Conservation (phyloP, 495 filamentous ascomycete species). For the Aspergillus bertholletiae region DNA sequence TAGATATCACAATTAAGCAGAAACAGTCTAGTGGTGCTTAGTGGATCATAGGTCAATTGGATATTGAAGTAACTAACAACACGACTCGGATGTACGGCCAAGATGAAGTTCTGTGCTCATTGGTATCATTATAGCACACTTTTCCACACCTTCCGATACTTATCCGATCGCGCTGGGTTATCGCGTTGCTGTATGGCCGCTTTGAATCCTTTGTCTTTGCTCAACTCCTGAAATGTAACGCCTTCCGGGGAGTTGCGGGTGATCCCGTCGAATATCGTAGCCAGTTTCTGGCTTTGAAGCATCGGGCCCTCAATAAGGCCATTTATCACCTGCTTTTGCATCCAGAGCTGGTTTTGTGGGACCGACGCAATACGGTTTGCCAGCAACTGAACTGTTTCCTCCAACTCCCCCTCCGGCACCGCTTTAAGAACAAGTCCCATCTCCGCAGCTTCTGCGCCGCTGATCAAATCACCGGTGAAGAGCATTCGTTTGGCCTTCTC, state of each 20-base stretch:
- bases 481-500: conserved; percentile 11
- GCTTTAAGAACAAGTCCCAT: conserved; percentile 6
- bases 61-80: too few species aligned
- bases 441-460: not conserved
- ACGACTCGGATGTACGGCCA: too few species aligned
- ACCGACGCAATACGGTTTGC: not conserved
- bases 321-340: conserved; percentile 6
- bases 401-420: conserved; percentile 3
- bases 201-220: not conserved
- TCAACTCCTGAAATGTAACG: not conserved
- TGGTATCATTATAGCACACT: conserved; percentile 15
- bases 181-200: conserved; percentile 10
- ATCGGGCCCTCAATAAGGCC: not conserved
- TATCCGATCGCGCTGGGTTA: conserved; percentile 1
- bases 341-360: conserved; percentile 2
- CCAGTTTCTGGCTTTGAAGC: not conserved
- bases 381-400: not conserved
- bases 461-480: conserved; percentile 6
- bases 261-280: not conserved
- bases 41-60: too few species aligned
- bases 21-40: too few species aligned
- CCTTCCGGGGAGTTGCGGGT: conserved; percentile 1
- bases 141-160: not conserved
- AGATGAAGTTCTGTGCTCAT: too few species aligned
- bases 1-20: too few species aligned